phyloP scores from a whole-genome alignment of 176 grass and related monocot species.

The Otatea glauca region DNA sequence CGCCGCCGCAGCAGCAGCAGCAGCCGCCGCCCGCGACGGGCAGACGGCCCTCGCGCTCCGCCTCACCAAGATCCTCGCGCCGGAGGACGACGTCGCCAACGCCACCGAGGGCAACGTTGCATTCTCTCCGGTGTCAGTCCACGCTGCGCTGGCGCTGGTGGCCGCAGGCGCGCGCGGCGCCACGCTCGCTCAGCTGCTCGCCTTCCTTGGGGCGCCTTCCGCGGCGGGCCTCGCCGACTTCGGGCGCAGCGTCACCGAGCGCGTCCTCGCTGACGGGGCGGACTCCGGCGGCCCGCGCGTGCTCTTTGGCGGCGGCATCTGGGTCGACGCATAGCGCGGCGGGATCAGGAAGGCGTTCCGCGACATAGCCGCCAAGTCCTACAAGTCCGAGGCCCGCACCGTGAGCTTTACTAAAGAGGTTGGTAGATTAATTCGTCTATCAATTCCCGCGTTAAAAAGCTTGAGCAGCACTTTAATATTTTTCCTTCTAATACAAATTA shows the following conservation, averaged over 20 bases:
- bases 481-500: too few relatives aligned
- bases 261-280: neutral
- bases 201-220: conserved; percentile 19
- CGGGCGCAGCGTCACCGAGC: too few relatives aligned
- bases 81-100: neutral
- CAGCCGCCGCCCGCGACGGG: neutral
- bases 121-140: conserved; percentile 32
- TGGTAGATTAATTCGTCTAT: neutral
- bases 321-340: neutral
- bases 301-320: conserved; percentile 30
- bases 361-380: too few relatives aligned
- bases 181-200: conserved; percentile 25
- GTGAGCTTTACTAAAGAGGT: neutral
- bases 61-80: conserved; percentile 9
- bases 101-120: neutral
- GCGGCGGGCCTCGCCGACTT: too few relatives aligned
- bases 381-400: too few relatives aligned
- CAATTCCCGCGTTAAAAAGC: too few relatives aligned
- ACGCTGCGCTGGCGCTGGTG: conserved; percentile 12
- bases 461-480: too few relatives aligned
- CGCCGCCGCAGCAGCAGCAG: too few relatives aligned
- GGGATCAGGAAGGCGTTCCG: neutral
- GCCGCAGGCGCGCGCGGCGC: conserved; percentile 1
- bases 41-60: conserved; percentile 39
- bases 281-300: neutral